These are phyloP conservation scores for Dactylis glomerata DNA, from an alignment of 176 grass and related monocot genomes.

Conservation along the genomic window DNA sequence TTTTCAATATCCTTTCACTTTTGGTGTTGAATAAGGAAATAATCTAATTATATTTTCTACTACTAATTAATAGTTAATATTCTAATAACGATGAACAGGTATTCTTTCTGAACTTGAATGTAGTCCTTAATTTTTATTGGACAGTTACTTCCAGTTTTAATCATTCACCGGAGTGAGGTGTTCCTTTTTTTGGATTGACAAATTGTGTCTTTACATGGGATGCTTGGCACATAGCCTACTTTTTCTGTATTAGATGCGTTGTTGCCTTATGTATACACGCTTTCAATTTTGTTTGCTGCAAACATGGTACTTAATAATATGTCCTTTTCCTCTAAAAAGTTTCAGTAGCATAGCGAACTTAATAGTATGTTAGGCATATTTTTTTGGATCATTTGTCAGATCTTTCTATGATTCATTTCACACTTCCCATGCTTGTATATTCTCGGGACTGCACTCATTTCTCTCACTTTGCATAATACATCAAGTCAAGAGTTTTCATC, in stretches of 20 bases:
- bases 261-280: background rate
- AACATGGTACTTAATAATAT: background rate
- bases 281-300: constrained; percentile 12
- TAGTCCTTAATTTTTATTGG: background rate
- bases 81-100: background rate
- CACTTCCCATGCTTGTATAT: background rate
- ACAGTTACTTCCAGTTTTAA: background rate
- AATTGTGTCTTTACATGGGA: background rate
- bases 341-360: background rate
- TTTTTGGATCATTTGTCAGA: background rate
- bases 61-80: background rate
- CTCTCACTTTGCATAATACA: background rate
- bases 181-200: background rate
- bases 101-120: background rate
- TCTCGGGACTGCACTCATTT: constrained; percentile 3
- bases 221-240: background rate
- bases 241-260: background rate
- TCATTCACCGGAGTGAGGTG: background rate
- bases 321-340: background rate
- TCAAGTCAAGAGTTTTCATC: background rate
- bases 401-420: background rate
- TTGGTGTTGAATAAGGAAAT: background rate
- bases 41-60: background rate
- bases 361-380: background rate
- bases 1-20: background rate